Evolutionary conservation across 352 stramenopile species (phyloP).

Genomic region (Phytophthora pini): DNA sequence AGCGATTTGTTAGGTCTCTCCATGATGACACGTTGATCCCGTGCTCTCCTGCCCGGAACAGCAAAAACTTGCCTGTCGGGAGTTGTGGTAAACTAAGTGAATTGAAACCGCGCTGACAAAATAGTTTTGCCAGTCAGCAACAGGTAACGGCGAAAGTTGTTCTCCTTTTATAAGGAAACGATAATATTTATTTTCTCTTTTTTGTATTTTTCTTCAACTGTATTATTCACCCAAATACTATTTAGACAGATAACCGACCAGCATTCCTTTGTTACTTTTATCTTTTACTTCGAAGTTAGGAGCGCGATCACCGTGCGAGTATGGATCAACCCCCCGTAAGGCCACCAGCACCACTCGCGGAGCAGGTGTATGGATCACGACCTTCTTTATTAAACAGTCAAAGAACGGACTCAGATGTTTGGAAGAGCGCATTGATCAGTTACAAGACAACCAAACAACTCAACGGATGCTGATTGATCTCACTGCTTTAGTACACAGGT

Average conservation of each 20-base stretch:
- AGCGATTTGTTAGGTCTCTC: slow-evolving; percentile 1
- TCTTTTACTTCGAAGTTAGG: no score
- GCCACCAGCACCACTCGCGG: not conserved
- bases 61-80: not conserved
- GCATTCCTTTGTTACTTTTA: no score
- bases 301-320: not conserved
- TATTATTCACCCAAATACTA: no score
- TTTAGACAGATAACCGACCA: no score
- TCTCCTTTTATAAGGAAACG: no score
- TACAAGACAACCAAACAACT: slow-evolving; percentile 16
- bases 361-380: slow-evolving; percentile 2
- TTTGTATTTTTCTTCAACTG: no score
- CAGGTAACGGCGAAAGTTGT: no score
- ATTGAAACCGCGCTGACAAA: not conserved
- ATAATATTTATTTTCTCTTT: no score
- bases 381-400: not conserved
- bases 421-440: slow-evolving; percentile 8
- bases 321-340: not conserved
- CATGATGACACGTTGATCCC: not conserved
- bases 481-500: slow-evolving; percentile 8
- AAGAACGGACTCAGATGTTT: slow-evolving; percentile 1
- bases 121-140: not conserved
- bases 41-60: not conserved
- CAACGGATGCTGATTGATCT: slow-evolving; percentile 17
- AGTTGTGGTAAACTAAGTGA: not conserved